Evolutionary conservation across 164 flowering plant species (phyloP).

Genomic region (Tinospora cordifolia): DNA sequence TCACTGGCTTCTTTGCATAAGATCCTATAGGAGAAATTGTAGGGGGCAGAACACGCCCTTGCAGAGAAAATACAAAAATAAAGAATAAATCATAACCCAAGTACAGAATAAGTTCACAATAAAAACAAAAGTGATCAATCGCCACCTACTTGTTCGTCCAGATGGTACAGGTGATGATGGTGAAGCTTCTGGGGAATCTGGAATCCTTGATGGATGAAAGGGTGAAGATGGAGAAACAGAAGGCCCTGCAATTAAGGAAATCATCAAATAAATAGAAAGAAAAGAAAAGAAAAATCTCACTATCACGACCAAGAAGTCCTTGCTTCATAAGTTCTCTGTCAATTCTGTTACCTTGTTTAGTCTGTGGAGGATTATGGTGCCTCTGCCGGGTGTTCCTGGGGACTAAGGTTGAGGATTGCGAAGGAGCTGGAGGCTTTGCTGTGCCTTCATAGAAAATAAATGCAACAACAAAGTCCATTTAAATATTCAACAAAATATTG

Average conservation of each 20-base stretch:
- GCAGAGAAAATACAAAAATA: constrained; percentile 12
- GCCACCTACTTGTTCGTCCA: constrained; percentile 27
- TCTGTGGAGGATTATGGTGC: constrained; percentile 28
- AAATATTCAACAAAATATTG: too few species aligned
- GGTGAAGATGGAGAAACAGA: constrained; percentile 34
- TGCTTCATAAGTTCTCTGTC: neutral
- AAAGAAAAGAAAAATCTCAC: neutral
- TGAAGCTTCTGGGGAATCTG: constrained; percentile 30
- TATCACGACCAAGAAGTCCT: neutral
- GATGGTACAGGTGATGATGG: constrained; percentile 31
- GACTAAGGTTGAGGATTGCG: constrained; percentile 14
- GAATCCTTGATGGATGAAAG: constrained; percentile 24
- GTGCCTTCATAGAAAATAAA: constrained; percentile 23
- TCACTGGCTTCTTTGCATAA: constrained; percentile 27
- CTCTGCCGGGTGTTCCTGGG: constrained; percentile 22
- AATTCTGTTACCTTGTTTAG: constrained; percentile 27
- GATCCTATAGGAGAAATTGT: constrained; percentile 30
- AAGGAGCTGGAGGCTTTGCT: constrained; percentile 23
- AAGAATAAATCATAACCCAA: neutral
- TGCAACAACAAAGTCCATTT: neutral
- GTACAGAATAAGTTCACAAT: neutral
- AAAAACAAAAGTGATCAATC: neutral
- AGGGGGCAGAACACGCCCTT: constrained; percentile 30
- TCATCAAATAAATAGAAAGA: neutral
- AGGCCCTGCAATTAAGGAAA: constrained; percentile 20